These are phyloP conservation scores for Polygonum aviculare DNA, from an alignment of 148 eudicot genomes.

Conservation along the genomic window DNA sequence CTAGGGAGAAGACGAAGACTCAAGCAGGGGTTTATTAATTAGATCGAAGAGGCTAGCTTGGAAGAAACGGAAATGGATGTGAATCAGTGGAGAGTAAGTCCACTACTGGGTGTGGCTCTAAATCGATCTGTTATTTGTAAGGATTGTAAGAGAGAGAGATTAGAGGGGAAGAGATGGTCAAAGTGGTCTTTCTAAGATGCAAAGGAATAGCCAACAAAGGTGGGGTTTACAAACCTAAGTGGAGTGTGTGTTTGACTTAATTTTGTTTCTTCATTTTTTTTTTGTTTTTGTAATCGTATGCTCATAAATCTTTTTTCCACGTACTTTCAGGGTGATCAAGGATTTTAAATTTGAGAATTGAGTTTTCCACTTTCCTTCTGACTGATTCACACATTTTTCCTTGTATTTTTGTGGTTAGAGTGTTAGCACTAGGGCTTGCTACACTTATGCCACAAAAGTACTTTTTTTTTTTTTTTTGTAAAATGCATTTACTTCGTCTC, in stretches of 20 bases:
- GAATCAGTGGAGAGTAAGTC: slow-evolving; percentile 48
- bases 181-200: slow-evolving; percentile 25
- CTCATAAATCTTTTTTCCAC: not conserved
- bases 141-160: slow-evolving; percentile 2
- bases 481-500: no score
- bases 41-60: no score
- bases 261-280: slow-evolving; percentile 1
- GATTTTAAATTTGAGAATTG: not conserved
- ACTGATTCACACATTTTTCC: not conserved
- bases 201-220: slow-evolving; percentile 44
- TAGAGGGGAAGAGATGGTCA: slow-evolving; percentile 15
- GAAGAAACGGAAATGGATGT: slow-evolving; percentile 20
- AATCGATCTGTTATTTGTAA: slow-evolving; percentile 11
- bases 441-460: no score
- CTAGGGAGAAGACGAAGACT: slow-evolving; percentile 1
- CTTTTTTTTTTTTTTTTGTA: no score
- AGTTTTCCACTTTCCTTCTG: not conserved
- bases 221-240: slow-evolving; percentile 27
- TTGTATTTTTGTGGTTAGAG: not conserved
- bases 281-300: not conserved
- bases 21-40: no score
- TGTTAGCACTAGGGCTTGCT: not conserved
- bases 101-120: slow-evolving; percentile 35
- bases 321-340: not conserved
- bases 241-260: not conserved